These are phyloP conservation scores for Astrothelium macrocarpum DNA, from an alignment of 495 filamentous ascomycete genomes.

Conservation along the genomic window DNA sequence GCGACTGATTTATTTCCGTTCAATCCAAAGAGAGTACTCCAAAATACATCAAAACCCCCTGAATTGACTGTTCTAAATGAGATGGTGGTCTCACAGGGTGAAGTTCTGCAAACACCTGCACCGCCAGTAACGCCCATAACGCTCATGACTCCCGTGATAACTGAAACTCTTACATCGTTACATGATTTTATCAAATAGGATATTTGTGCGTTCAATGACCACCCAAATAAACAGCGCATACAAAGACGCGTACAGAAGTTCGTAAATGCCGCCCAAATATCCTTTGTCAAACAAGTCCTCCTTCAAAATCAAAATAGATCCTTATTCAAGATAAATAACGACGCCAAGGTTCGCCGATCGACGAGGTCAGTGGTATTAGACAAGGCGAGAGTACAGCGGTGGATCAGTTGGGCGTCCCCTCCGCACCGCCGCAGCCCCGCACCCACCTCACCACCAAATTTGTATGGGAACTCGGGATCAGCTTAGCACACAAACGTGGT, in stretches of 20 bases:
- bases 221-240: constrained; percentile 5
- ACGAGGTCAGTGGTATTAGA: constrained; percentile 13
- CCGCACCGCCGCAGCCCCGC: too few species aligned
- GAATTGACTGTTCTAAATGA: neutral
- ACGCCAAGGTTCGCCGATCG: constrained; percentile 14
- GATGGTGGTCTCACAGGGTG: neutral
- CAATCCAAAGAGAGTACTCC: constrained; percentile 6
- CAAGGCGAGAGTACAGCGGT: constrained; percentile 10
- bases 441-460: too few species aligned
- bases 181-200: constrained; percentile 10
- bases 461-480: too few species aligned
- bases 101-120: neutral
- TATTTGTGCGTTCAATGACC: neutral
- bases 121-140: neutral
- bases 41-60: neutral
- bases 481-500: too few species aligned
- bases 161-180: constrained; percentile 2
- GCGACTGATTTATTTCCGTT: constrained; percentile 6
- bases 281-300: neutral
- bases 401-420: neutral
- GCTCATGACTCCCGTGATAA: neutral
- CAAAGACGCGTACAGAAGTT: constrained; percentile 4
- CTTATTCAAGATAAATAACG: constrained; percentile 15
- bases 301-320: constrained; percentile 4
- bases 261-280: neutral